Base-by-base conservation (phyloP, 2,329 filamentous ascomycete genomes). In the Mollisiaceae sp. region DNA sequence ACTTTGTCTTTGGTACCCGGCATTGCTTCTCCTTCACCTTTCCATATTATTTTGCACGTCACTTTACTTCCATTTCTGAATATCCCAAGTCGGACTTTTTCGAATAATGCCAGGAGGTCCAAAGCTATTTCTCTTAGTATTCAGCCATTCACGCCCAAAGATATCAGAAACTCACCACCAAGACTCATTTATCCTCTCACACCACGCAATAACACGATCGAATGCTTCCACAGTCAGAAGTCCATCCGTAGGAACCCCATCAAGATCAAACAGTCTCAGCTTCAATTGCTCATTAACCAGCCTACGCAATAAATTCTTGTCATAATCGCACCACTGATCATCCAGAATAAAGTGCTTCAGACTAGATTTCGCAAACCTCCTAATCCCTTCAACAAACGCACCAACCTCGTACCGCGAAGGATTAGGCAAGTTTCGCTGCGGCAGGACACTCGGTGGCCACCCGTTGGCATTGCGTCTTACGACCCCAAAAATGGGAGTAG, bases 61-160 rank as follows among this genome's bases (percentile, higher is more conserved):
- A 15, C 41, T 18, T 43, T 22, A 11, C n/a, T 50, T n/a, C 45
- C 45, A 50, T 1, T n/a, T 50, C 2, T 22, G 18, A 22, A 6
- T 5, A 22, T 22, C 22, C 45, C 45, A 50, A 22, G 20, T 50
- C 12, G 3, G 2, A 24, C 20, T 22, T n/a, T 50, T 50, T 24
- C 45, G n/a, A 24, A 50, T 50, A 9, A 50, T 50, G 9, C 45
- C 45, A 4, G 45, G 45, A 20, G 45, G 45, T 11, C 45, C 45
- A 24, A 50, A 50, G 45, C 45, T 50, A n/a, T 24, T 22, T 50
- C 20, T 22, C n/a, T 22, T 50, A 50, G n/a, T 50, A 50, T 41
- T 9, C 38, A 41, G 11, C 38, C 38, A 3, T 6, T 3, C 27
- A 32, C 27, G 3, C 27, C 27, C 27, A 3, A 32, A 32, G 15